These are phyloP conservation scores for Phytophthora cactorum DNA, from an alignment of 352 stramenopile genomes.

Conservation along the genomic window DNA sequence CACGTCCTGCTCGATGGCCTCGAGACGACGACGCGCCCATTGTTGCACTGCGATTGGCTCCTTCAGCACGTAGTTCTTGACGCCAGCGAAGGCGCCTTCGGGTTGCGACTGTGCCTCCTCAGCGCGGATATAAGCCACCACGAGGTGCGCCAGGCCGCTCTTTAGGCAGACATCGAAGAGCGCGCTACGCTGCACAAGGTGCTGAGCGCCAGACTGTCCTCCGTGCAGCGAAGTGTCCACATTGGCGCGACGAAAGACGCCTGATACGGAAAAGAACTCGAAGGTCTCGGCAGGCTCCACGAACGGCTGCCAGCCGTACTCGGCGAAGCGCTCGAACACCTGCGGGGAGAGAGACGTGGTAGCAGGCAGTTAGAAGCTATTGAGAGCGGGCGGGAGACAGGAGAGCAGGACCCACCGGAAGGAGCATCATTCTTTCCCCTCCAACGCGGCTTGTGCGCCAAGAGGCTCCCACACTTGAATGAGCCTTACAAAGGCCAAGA, in stretches of 20 bases:
- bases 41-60: slow-evolving; percentile 85
- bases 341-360: slow-evolving; percentile 18
- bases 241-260: slow-evolving; percentile 69
- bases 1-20: slow-evolving; percentile 57
- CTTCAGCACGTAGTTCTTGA: slow-evolving; percentile 74
- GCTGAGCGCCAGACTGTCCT: slow-evolving; percentile 34
- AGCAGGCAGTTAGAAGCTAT: neutral
- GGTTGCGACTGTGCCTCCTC: slow-evolving; percentile 32
- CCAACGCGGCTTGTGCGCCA: slow-evolving; percentile 37
- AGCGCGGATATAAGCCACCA: slow-evolving; percentile 76
- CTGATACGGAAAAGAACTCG: slow-evolving; percentile 85
- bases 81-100: slow-evolving; percentile 32
- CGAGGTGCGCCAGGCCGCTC: slow-evolving; percentile 71
- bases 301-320: slow-evolving; percentile 82
- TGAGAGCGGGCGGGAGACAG: neutral
- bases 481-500: slow-evolving; percentile 28
- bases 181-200: slow-evolving; percentile 69
- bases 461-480: slow-evolving; percentile 30
- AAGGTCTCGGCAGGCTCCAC: slow-evolving; percentile 84
- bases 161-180: slow-evolving; percentile 81
- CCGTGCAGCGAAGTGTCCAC: slow-evolving; percentile 63
- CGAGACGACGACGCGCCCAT: slow-evolving; percentile 67
- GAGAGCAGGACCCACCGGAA: slow-evolving; percentile 39
- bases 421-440: slow-evolving; percentile 50
- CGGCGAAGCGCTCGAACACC: slow-evolving; percentile 82